Evolutionary conservation across 179 eudicot genomes (phyloP).

Genomic region (Vitellaria paradoxa): DNA sequence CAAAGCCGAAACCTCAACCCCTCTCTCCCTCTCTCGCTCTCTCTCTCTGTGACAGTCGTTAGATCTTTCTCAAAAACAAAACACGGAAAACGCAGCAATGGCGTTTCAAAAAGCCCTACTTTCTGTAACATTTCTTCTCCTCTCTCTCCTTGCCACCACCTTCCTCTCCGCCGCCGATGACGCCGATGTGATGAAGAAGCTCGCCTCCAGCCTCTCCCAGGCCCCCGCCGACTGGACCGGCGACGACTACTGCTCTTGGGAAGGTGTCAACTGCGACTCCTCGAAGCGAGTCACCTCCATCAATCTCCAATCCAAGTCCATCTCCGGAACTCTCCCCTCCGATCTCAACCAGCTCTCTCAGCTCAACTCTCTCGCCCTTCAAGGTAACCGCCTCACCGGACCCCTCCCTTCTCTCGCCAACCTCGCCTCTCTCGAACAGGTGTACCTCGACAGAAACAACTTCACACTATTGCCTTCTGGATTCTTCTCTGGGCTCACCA

Average conservation of each 20-base stretch:
- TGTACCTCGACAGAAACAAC: slow-evolving; percentile 33
- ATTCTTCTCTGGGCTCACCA: slow-evolving; percentile 43
- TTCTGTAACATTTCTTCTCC: neutral
- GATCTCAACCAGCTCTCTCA: slow-evolving; percentile 37
- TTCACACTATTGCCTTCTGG: slow-evolving; percentile 39
- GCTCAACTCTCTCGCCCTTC: slow-evolving; percentile 47
- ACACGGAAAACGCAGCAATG: slow-evolving; percentile 8
- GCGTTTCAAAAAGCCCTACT: slow-evolving; percentile 3
- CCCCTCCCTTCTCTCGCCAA: slow-evolving; percentile 47
- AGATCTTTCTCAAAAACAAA: neutral
- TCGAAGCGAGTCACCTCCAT: slow-evolving; percentile 35
- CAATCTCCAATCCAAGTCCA: slow-evolving; percentile 28
- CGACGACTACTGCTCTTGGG: slow-evolving; percentile 42
- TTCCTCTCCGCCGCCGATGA: slow-evolving; percentile 38
- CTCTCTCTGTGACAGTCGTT: no score
- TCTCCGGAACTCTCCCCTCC: slow-evolving; percentile 49
- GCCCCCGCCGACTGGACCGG: slow-evolving; percentile 38
- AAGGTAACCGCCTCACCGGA: slow-evolving; percentile 41
- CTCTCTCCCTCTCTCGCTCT: no score
- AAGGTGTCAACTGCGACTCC: slow-evolving; percentile 31
- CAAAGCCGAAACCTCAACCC: no score
- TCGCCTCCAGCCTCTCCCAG: slow-evolving; percentile 28
- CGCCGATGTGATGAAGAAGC: slow-evolving; percentile 37
- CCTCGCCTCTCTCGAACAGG: slow-evolving; percentile 30
- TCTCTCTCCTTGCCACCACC: slow-evolving; percentile 21